Conservation (phyloP, 805 yeast species). For the Kodamaea neixiangensis region DNA sequence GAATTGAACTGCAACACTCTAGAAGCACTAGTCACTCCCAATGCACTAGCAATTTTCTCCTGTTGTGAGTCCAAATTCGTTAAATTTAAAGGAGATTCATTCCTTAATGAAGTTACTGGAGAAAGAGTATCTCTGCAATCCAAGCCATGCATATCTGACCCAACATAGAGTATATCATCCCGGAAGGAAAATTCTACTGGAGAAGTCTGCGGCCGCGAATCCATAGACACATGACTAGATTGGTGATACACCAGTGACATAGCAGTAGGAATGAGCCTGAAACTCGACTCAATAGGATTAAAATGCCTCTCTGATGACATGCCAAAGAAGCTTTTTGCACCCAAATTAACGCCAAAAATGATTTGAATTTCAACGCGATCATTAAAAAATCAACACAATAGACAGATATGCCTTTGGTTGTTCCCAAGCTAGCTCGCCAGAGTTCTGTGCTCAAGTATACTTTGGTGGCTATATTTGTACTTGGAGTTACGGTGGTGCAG, state of each 20-base stretch:
- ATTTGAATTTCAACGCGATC: neutral
- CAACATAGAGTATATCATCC: constrained; percentile 20
- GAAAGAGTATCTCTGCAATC: neutral
- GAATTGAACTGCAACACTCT: constrained; percentile 37
- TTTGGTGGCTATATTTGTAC: neutral
- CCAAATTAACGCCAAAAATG: neutral
- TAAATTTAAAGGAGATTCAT: neutral
- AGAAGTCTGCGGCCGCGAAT: neutral
- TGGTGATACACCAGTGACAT: constrained; percentile 13
- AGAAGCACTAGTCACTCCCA: constrained; percentile 43
- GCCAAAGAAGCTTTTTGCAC: neutral
- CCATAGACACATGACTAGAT: neutral
- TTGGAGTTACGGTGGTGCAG: neutral
- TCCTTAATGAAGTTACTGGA: neutral
- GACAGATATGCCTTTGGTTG: constrained; percentile 21
- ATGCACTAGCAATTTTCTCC: constrained; percentile 50
- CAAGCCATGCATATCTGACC: constrained; percentile 7
- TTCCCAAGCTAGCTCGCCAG: neutral
- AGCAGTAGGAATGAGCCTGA: constrained; percentile 21
- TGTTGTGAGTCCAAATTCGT: constrained; percentile 23
- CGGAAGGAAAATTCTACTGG: constrained; percentile 16
- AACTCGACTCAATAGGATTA: constrained; percentile 8
- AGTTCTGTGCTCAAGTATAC: constrained; percentile 1
- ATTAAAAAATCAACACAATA: constrained; percentile 15
- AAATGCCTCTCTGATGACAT: neutral